A percentile compares a stretch with the other conserved stretches of the same genome.
phyloP scores from a whole-genome alignment of 2,329 filamentous ascomycete genomes.

The Aspergillus sp. region DNA sequence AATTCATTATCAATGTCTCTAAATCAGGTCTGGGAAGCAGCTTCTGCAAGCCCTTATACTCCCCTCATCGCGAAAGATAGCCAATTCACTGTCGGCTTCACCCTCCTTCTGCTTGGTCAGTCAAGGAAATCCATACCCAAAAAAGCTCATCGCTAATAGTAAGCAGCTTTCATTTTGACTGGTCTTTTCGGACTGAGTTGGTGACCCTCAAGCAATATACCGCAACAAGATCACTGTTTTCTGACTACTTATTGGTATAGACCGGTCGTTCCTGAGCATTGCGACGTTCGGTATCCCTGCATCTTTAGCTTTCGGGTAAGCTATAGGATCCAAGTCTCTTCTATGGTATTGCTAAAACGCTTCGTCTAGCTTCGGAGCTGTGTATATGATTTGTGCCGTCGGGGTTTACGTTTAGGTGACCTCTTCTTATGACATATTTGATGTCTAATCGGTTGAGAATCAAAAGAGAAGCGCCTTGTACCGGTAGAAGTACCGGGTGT shows the following conservation, averaged over 20 bases:
- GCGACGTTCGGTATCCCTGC: slow-evolving; percentile 81
- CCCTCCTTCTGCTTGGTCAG: slow-evolving; percentile 69
- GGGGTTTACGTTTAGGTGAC: slow-evolving; percentile 87
- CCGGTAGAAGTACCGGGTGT: slow-evolving; percentile 38
- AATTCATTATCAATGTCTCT: slow-evolving; percentile 61
- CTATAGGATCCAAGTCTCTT: slow-evolving; percentile 16
- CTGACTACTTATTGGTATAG: slow-evolving; percentile 51
- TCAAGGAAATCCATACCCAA: neutral
- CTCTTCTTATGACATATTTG: slow-evolving; percentile 29
- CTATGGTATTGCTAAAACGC: slow-evolving; percentile 21
- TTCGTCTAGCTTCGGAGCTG: slow-evolving; percentile 76
- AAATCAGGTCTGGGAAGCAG: slow-evolving; percentile 91
- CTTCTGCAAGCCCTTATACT: slow-evolving; percentile 81
- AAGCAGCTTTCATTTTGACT: slow-evolving; percentile 66
- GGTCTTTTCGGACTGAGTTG: slow-evolving; percentile 86
- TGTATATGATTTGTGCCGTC: slow-evolving; percentile 98
- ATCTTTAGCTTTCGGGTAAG: slow-evolving; percentile 87
- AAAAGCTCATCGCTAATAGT: slow-evolving; percentile 15
- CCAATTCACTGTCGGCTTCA: slow-evolving; percentile 82
- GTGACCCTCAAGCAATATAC: slow-evolving; percentile 29
- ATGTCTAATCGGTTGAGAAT: slow-evolving; percentile 41
- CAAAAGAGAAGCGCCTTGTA: slow-evolving; percentile 32
- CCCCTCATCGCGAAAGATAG: slow-evolving; percentile 78
- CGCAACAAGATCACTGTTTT: neutral
- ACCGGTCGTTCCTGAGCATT: slow-evolving; percentile 79